These are phyloP conservation scores for Colletotrichum australisinense DNA, from an alignment of 2,329 filamentous ascomycete genomes.

Conservation along the genomic window DNA sequence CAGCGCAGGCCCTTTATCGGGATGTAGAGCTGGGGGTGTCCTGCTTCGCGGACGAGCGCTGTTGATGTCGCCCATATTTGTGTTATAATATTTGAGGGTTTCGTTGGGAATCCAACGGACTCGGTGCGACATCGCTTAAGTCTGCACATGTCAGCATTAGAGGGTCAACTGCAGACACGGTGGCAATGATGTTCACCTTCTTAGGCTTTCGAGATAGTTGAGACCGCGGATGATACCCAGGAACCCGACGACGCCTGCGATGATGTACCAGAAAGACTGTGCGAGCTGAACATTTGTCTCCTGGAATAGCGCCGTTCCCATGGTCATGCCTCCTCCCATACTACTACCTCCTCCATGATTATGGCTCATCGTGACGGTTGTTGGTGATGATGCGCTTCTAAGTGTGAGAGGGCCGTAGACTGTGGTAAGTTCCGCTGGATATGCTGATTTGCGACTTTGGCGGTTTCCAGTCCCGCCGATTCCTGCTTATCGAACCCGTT, in stretches of 20 bases:
- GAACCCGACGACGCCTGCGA: conserved; percentile 60
- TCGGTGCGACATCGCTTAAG: conserved; percentile 56
- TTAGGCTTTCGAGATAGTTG: conserved; percentile 54
- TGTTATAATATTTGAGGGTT: conserved; percentile 56
- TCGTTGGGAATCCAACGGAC: conserved; percentile 62
- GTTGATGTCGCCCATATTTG: conserved; percentile 70
- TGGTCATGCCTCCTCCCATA: conserved; percentile 32
- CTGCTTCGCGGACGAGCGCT: conserved; percentile 65
- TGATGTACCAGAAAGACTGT: conserved; percentile 69
- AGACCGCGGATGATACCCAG: conserved; percentile 54
- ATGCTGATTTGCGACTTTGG: not conserved
- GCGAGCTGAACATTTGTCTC: conserved; percentile 63
- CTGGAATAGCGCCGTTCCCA: conserved; percentile 54
- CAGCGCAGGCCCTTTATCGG: conserved; percentile 60
- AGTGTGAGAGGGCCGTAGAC: not conserved
- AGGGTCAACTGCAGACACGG: not conserved
- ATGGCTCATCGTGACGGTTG: conserved; percentile 37
- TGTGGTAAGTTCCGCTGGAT: not conserved
- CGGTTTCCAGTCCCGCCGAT: not conserved
- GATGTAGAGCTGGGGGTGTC: conserved; percentile 66
- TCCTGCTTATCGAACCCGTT: not conserved
- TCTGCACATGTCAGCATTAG: conserved; percentile 45
- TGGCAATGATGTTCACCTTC: conserved; percentile 50
- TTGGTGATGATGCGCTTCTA: not conserved
- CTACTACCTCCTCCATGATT: conserved; percentile 25